phyloP scores from a whole-genome alignment of 495 filamentous ascomycete species.

The Aspergillus cristatus region DNA sequence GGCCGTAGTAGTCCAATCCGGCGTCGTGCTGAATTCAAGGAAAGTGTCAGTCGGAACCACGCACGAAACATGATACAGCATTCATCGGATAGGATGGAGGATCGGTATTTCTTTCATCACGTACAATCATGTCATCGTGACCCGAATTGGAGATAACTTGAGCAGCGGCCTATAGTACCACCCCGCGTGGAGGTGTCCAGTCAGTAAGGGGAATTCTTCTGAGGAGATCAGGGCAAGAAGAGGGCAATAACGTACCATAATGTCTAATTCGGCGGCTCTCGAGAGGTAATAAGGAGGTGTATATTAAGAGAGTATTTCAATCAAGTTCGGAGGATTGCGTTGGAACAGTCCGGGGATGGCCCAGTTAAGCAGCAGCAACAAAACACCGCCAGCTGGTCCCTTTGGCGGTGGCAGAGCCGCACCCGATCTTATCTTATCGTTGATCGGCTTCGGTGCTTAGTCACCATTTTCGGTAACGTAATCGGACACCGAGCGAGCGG shows the following conservation, averaged over 20 bases:
- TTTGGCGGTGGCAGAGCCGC: constrained; percentile 18
- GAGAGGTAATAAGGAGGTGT: not conserved
- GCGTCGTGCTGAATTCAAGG: constrained; percentile 70
- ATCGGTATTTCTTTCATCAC: constrained; percentile 23
- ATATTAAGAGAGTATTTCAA: not conserved
- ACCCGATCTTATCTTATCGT: constrained; percentile 31
- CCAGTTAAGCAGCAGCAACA: constrained; percentile 8
- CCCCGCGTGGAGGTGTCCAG: constrained; percentile 8
- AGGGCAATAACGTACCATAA: not conserved
- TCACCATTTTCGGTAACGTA: constrained; percentile 7
- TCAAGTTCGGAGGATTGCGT: not conserved
- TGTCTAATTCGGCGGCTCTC: not conserved
- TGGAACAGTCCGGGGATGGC: not conserved
- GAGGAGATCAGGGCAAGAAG: constrained; percentile 2
- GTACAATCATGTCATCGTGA: constrained; percentile 99
- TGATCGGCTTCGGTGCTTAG: constrained; percentile 4
- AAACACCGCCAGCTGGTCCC: constrained; percentile 22
- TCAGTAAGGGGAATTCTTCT: constrained; percentile 4
- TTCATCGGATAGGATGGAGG: too few relatives aligned
- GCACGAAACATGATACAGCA: too few relatives aligned
- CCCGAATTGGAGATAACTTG: constrained; percentile 85
- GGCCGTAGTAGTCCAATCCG: constrained; percentile 95
- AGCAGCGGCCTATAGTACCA: constrained; percentile 43
- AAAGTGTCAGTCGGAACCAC: not conserved
- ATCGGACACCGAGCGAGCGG: constrained; percentile 7